Base-by-base conservation (phyloP, 2,329 filamentous ascomycete species). In the Grosmannia huntii region DNA sequence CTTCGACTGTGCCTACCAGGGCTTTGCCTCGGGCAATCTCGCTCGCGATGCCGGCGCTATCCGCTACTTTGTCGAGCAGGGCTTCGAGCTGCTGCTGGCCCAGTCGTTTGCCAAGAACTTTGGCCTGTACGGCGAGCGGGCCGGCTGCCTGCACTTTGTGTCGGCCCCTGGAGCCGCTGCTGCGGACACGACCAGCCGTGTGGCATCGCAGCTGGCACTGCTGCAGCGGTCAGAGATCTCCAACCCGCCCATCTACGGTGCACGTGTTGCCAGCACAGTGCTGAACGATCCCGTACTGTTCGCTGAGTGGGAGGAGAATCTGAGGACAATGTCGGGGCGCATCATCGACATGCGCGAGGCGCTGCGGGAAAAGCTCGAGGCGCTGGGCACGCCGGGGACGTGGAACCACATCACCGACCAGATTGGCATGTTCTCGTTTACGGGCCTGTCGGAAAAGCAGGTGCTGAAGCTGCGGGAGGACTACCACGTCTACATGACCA, bases 391-490 rank as follows among this genome's bases (percentile, higher is more conserved):
- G 0, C 92, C 92, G 0, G 92, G 92, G 36, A 87, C 82, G 16
- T 99, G 94, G 94, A 89, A 91, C 68, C 94, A 99, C 75, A 95
- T 99, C 70, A 96, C 91, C 19, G 89, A 95, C 67, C 94, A 99
- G 80, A 99, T 99, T 69, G 94, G 94, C 75, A 99, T 99, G 94
- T 99, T 99, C 76, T 92, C 86, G 71, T 99, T 95, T 72, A 95
- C 89, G 0, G 89, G 89, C 14, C 73, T 95, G 69, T 81, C 71
- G 14, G 87, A 90, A 74, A 69, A 81, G 62, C 89, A 94, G 70
- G 89, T 92, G 9, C 65, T 80, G 65, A 84, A 82, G 73, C 75
- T 94, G 61, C 80, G 85, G 56, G 77, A 83, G 61, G 81, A 88
- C 55, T 82, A 78, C 60, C 89, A 94, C 71, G 79, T 94, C 57